Evolutionary conservation across 176 grass and related monocot species (phyloP).

Genomic region (Aegilops umbellulata): DNA sequence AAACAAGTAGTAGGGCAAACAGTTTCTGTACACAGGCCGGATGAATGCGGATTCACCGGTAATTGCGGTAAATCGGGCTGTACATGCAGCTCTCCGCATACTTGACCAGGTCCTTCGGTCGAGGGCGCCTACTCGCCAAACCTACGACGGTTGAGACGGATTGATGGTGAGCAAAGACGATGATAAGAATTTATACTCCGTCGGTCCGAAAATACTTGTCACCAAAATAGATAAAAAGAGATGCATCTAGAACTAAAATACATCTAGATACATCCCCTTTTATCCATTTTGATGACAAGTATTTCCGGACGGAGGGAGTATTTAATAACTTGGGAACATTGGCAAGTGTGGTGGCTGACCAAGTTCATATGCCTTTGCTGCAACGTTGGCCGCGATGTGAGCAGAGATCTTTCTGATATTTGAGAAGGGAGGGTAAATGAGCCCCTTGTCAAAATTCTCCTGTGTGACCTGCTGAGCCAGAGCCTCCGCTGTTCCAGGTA

Average conservation of each 20-base stretch:
- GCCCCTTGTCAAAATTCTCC: conserved; percentile 67
- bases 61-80: conserved; percentile 69
- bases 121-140: conserved; percentile 61
- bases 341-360: conserved; percentile 31
- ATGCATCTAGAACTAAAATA: too few relatives aligned
- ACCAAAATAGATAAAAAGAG: too few relatives aligned
- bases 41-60: conserved; percentile 36
- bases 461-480: conserved; percentile 71
- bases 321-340: neutral
- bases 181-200: neutral
- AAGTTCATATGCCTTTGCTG: conserved; percentile 87
- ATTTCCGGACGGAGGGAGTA: too few relatives aligned
- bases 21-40: conserved; percentile 13
- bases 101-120: conserved; percentile 66
- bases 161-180: conserved; percentile 6
- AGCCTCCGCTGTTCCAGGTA: conserved; percentile 65
- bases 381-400: conserved; percentile 78
- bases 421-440: conserved; percentile 83
- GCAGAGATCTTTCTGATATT: conserved; percentile 90
- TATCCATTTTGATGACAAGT: too few relatives aligned
- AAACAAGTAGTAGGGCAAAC: neutral
- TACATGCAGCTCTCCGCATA: conserved; percentile 89
- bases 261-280: too few relatives aligned
- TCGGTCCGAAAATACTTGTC: too few relatives aligned
- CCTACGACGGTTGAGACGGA: conserved; percentile 16